Conservation (phyloP, 257 asterid species). For the Datura wrightii region DNA sequence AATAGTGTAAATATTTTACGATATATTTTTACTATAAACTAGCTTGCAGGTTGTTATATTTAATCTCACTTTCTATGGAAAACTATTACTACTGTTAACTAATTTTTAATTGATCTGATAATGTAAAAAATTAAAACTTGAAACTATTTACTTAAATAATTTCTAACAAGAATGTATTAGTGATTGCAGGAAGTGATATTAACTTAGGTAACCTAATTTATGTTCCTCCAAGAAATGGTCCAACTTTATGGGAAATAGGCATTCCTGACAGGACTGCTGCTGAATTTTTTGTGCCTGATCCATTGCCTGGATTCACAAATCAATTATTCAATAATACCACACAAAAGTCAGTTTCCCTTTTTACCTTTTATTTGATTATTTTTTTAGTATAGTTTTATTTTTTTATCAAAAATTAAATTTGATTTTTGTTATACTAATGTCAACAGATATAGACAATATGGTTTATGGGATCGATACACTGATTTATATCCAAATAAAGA, state of each 20-base stretch:
- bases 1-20: too few species aligned
- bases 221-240: constrained; percentile 39
- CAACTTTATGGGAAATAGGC: constrained; percentile 40
- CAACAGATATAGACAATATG: constrained; percentile 36
- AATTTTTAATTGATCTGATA: not conserved
- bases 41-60: not conserved
- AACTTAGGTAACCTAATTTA: not conserved
- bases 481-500: constrained; percentile 33
- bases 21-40: not conserved
- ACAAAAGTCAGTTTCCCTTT: constrained; percentile 22
- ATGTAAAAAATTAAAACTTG: not conserved
- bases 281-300: constrained; percentile 33
- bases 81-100: not conserved
- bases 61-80: not conserved
- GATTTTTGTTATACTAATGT: not conserved
- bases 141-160: not conserved
- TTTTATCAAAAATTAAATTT: not conserved
- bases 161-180: not conserved
- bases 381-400: not conserved
- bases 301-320: not conserved
- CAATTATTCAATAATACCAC: constrained; percentile 17
- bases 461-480: constrained; percentile 38
- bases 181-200: constrained; percentile 30
- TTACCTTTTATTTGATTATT: not conserved
- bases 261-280: constrained; percentile 34